Evolutionary conservation across 768 basidiomycete species (phyloP).

Genomic region (Pilatotrama ljubarskyi): DNA sequence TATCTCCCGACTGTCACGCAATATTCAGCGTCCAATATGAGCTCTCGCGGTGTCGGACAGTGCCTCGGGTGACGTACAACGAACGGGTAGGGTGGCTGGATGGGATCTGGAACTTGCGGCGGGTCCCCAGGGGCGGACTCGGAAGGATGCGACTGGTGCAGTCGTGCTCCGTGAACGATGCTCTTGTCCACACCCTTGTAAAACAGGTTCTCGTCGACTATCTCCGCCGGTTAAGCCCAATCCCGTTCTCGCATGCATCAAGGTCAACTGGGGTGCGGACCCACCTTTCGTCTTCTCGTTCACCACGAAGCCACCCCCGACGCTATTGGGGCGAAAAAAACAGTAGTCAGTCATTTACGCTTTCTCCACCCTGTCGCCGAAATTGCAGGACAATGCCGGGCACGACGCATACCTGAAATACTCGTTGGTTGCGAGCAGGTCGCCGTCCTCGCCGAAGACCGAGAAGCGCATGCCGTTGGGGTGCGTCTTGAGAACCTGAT

Average conservation of each 20-base stretch:
- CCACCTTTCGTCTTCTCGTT: slow-evolving; percentile 90
- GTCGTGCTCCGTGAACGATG: slow-evolving; percentile 74
- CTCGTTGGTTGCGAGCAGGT: slow-evolving; percentile 90
- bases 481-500: slow-evolving; percentile 84
- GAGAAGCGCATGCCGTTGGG: slow-evolving; percentile 95
- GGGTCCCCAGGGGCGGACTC: slow-evolving; percentile 20
- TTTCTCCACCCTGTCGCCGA: slow-evolving; percentile 4
- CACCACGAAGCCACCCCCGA: slow-evolving; percentile 93
- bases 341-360: slow-evolving; percentile 1
- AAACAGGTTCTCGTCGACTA: slow-evolving; percentile 91
- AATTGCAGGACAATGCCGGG: neutral
- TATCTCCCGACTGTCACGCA: slow-evolving; percentile 58
- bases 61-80: slow-evolving; percentile 27
- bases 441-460: slow-evolving; percentile 77
- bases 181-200: slow-evolving; percentile 90
- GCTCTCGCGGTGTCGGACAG: neutral
- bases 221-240: neutral
- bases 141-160: slow-evolving; percentile 59
- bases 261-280: neutral
- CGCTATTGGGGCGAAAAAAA: slow-evolving; percentile 40
- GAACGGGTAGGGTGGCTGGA: slow-evolving; percentile 83
- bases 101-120: slow-evolving; percentile 31
- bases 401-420: slow-evolving; percentile 65
- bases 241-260: neutral
- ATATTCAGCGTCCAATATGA: neutral